phyloP scores from a whole-genome alignment of 208 protist genomes.

The Novymonas esmeraldas region DNA sequence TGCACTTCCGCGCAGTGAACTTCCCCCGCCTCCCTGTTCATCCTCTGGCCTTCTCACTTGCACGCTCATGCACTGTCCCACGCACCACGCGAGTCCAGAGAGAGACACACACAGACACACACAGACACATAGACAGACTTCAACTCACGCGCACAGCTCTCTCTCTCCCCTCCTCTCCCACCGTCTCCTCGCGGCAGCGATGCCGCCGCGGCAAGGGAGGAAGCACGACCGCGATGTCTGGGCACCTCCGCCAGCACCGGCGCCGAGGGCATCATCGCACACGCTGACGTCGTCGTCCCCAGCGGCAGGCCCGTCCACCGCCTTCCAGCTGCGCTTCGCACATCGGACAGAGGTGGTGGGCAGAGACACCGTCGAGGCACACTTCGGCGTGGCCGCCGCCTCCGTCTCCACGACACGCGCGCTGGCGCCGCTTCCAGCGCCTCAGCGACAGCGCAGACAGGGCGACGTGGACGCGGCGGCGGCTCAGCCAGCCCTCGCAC shows the following conservation, averaged over 20 bases:
- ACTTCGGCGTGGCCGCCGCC: slow-evolving; percentile 15
- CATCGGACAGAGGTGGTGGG: slow-evolving; percentile 57
- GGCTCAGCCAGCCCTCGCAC: too few relatives aligned
- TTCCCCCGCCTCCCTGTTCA: too few relatives aligned
- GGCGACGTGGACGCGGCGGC: too few relatives aligned
- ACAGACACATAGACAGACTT: too few relatives aligned
- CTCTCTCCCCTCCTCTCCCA: neutral
- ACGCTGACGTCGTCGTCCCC: neutral
- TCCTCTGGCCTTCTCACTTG: too few relatives aligned
- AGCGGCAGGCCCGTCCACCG: neutral
- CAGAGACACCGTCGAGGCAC: slow-evolving; percentile 59
- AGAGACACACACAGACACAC: too few relatives aligned
- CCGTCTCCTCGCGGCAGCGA: neutral
- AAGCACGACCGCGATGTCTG: slow-evolving; percentile 76
- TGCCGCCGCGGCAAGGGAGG: slow-evolving; percentile 21
- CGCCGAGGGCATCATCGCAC: neutral
- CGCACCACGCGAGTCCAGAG: too few relatives aligned
- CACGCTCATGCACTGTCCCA: too few relatives aligned
- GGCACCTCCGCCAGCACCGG: slow-evolving; percentile 52
- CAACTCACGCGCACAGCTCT: too few relatives aligned
- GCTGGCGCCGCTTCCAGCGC: neutral
- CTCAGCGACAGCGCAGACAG: neutral
- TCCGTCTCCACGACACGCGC: neutral
- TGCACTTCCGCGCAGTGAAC: slow-evolving; percentile 14
- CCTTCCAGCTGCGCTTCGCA: slow-evolving; percentile 76